These are phyloP conservation scores for Suillus ampliporus DNA, from an alignment of 768 basidiomycete genomes.

Conservation along the genomic window DNA sequence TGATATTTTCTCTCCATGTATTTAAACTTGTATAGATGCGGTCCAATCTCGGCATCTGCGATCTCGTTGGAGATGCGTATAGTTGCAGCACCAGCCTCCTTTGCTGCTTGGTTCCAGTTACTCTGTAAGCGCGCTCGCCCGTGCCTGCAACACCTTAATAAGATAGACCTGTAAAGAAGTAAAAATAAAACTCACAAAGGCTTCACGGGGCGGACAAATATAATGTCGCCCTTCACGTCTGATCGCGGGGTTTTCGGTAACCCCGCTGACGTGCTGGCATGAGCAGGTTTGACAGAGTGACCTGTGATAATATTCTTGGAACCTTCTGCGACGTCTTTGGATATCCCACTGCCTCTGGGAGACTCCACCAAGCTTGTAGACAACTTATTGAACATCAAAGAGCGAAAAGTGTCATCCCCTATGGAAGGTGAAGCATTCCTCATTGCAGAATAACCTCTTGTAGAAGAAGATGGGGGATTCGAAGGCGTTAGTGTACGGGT, in stretches of 20 bases:
- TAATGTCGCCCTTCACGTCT: not conserved
- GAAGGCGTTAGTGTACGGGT: not conserved
- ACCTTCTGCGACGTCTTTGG: not conserved
- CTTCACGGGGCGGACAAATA: not conserved
- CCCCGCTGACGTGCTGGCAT: not conserved
- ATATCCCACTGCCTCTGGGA: not conserved
- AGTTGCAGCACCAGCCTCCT: constrained; percentile 32
- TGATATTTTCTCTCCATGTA: constrained; percentile 61
- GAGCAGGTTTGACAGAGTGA: not conserved
- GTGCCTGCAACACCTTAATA: not conserved
- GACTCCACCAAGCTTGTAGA: not conserved
- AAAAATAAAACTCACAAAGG: not conserved
- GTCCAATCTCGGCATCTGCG: constrained; percentile 47
- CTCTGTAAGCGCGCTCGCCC: constrained; percentile 34
- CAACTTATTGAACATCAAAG: constrained; percentile 3
- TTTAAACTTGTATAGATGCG: constrained; percentile 46
- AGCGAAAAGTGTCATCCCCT: constrained; percentile 3
- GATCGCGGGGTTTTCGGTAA: not conserved
- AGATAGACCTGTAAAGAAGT: not conserved
- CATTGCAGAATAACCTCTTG: not conserved
- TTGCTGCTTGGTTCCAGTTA: constrained; percentile 37
- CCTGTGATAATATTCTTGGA: not conserved
- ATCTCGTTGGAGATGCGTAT: constrained; percentile 42
- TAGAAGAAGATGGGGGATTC: not conserved
- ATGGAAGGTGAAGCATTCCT: not conserved